Percentiles rank a stretch among this genome's conserved stretches.
phyloP scores from a whole-genome alignment of 257 asterid genomes.

The Dorcoceras hygrometricum region DNA sequence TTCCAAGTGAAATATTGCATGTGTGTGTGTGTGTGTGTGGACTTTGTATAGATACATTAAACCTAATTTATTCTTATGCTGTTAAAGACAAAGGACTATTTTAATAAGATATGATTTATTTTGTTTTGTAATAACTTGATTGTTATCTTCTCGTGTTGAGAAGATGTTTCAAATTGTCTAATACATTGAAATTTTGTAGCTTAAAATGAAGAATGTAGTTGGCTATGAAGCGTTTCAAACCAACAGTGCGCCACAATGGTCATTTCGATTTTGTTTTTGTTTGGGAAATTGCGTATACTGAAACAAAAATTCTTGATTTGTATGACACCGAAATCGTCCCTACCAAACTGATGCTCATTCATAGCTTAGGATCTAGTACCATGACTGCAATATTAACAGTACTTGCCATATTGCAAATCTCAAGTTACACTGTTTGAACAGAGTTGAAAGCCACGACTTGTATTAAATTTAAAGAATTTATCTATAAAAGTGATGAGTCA shows the following conservation, averaged over 20 bases:
- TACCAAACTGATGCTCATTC: not conserved
- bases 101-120: too few relatives aligned
- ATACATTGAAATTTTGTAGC: not conserved
- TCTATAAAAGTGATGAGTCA: not conserved
- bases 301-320: not conserved
- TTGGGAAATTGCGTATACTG: not conserved
- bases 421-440: not conserved
- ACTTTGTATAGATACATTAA: not conserved
- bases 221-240: not conserved
- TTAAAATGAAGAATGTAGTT: too few relatives aligned
- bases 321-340: not conserved
- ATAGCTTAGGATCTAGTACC: not conserved
- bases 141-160: not conserved
- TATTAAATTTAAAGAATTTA: not conserved
- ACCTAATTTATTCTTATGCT: too few relatives aligned
- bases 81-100: not conserved
- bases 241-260: not conserved
- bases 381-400: not conserved
- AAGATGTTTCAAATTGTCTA: not conserved
- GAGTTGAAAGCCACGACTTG: not conserved
- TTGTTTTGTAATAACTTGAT: not conserved
- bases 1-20: not conserved
- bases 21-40: not conserved
- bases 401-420: conserved; percentile 11
- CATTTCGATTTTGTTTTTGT: not conserved